Evolutionary conservation across 805 yeast genomes (phyloP).

Genomic region (Millerozyma miso): DNA sequence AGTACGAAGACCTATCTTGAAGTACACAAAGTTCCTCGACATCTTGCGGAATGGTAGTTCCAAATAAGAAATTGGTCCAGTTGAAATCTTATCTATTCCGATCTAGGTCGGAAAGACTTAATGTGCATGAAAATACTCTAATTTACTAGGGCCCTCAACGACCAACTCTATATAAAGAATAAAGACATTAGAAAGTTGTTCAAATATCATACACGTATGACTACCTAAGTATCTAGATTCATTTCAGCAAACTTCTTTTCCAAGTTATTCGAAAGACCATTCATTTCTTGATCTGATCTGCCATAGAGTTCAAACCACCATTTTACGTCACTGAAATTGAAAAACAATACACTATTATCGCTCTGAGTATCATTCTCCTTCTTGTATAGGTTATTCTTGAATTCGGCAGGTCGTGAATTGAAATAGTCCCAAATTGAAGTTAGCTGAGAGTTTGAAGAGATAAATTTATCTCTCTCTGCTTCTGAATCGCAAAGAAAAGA

Average conservation of each 20-base stretch:
- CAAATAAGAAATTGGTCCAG: neutral
- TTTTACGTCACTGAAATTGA: slow-evolving; percentile 56
- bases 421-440: slow-evolving; percentile 94
- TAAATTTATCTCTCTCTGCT: slow-evolving; percentile 42
- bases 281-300: slow-evolving; percentile 55
- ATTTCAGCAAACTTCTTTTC: slow-evolving; percentile 40
- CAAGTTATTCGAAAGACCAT: slow-evolving; percentile 36
- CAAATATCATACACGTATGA: too few relatives aligned
- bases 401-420: slow-evolving; percentile 67
- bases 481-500: slow-evolving; percentile 80
- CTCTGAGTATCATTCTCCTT: slow-evolving; percentile 12
- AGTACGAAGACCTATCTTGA: neutral
- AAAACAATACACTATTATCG: slow-evolving; percentile 47
- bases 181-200: too few relatives aligned
- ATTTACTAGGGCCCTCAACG: neutral
- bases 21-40: neutral
- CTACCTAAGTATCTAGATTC: slow-evolving; percentile 13
- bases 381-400: slow-evolving; percentile 48
- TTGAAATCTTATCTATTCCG: neutral
- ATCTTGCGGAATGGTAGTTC: neutral
- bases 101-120: neutral
- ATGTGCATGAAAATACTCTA: neutral
- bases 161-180: too few relatives aligned
- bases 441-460: slow-evolving; percentile 45
- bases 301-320: slow-evolving; percentile 94